A percentile compares a stretch with the other conserved stretches of the same genome.
These are phyloP conservation scores for Aspergillus indologenus DNA, from an alignment of 495 filamentous ascomycete genomes.

Conservation along the genomic window DNA sequence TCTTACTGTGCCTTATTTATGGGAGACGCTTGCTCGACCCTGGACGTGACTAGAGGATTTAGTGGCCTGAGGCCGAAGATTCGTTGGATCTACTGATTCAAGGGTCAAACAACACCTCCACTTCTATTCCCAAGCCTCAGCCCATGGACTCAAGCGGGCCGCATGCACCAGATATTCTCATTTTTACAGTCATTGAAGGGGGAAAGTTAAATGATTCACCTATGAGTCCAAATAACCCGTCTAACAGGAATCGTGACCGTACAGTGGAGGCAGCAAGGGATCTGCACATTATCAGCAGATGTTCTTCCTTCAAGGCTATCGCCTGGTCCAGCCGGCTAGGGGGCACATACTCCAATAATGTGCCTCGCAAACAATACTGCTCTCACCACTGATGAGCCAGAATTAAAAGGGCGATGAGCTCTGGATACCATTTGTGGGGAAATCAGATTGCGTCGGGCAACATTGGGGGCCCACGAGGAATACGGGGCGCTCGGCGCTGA, in stretches of 20 bases:
- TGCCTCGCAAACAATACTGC: neutral
- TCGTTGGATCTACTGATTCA: neutral
- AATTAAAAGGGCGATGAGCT: too few species aligned
- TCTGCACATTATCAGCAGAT: neutral
- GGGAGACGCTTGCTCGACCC: neutral
- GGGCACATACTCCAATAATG: neutral
- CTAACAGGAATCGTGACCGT: neutral
- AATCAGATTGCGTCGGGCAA: neutral
- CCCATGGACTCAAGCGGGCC: neutral
- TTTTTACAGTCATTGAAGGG: neutral
- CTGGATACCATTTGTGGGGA: neutral
- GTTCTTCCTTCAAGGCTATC: neutral
- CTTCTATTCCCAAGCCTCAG: neutral
- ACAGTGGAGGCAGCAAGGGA: conserved; percentile 5
- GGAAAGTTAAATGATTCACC: neutral
- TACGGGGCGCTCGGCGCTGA: conserved; percentile 20
- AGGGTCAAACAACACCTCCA: neutral
- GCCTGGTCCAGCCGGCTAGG: neutral
- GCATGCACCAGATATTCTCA: neutral
- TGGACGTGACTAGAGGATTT: neutral
- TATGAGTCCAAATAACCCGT: neutral
- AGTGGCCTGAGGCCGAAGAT: conserved; percentile 3
- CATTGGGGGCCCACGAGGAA: neutral
- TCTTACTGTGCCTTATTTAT: neutral
- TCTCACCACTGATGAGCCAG: neutral